Base-by-base conservation (phyloP, 164 flowering plant species). In the Aristolochia californica region DNA sequence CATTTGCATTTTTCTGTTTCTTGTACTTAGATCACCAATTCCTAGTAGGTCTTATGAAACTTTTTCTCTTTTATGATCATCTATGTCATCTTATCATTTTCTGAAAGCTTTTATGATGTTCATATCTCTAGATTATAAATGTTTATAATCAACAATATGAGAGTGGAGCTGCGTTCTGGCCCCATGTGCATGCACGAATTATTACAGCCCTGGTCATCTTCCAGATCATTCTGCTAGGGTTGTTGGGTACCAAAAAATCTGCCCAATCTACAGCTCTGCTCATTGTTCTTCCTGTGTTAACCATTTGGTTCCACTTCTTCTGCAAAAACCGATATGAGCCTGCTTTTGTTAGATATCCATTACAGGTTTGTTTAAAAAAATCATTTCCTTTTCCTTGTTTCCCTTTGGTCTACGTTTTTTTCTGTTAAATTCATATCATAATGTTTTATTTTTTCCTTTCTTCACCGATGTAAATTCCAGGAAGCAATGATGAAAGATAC, bases 91-190 rank as follows among this genome's bases (percentile, higher is more conserved):
- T n/a, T n/a, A n/a, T n/a, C n/a, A 3, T 34, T 34, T 34, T 34
- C 10, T 34, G 1, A 5, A 2, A 28, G 30, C 40, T 12, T 34
- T 34, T 34, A 9, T 34, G n/a, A n/a, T n/a, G n/a, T n/a, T n/a
- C n/a, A n/a, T 16, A 23, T 15, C 17, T 74, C 68, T 57, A 87
- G 91, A 75, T 87, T 21, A 87, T 84, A 66, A 87, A 87, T 71
- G 95, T 87, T 2, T 87, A 87, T 75, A 81, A 84, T 63, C 95
- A 84, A 67, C 77, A 83, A 67, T 87, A 87, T 53, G 95, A 87
- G 70, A 87, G 95, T 66, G 87, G 72, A 21, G 95, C 87, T 34
- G 80, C 88, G 50, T 87, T 84, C 71, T 87, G 95, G 95, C 95
- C 95, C 23, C 85, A 81, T 74, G 88, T 87, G 49, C 95, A 87